These are phyloP conservation scores for Geranium incanum DNA, from an alignment of 441 rosid genomes.

Conservation along the genomic window DNA sequence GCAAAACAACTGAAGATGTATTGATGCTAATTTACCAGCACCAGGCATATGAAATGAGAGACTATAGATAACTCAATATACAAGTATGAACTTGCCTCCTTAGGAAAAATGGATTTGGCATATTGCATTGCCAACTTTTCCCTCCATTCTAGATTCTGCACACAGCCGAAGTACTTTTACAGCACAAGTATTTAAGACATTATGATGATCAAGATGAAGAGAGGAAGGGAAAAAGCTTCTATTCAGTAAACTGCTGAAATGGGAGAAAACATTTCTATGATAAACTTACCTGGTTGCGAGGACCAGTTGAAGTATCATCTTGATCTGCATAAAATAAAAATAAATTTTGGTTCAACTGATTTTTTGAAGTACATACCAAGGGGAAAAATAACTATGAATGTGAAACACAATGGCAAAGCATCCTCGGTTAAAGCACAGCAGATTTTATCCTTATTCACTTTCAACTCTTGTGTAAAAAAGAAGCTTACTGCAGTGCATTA, in stretches of 20 bases:
- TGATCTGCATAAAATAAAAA: slow-evolving; percentile 44
- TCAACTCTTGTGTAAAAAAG: neutral
- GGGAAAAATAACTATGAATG: neutral
- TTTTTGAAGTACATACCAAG: neutral
- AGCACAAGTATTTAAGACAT: neutral
- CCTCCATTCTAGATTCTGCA: slow-evolving; percentile 82
- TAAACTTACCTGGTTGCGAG: slow-evolving; percentile 42
- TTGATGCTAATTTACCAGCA: neutral
- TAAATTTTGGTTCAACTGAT: slow-evolving; percentile 5
- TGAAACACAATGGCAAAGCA: neutral
- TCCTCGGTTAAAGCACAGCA: neutral
- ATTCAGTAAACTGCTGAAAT: neutral
- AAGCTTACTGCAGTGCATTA: neutral
- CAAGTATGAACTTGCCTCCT: slow-evolving; percentile 52
- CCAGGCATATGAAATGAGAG: neutral
- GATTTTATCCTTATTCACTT: neutral
- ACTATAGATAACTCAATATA: slow-evolving; percentile 6
- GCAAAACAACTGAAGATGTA: slow-evolving; percentile 6
- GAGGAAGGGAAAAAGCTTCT: neutral
- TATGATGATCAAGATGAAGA: neutral
- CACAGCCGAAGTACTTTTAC: slow-evolving; percentile 21
- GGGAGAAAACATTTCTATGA: neutral
- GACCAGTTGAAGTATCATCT: slow-evolving; percentile 27
- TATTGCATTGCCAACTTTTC: slow-evolving; percentile 66
- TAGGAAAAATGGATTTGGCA: slow-evolving; percentile 54